Percentiles rank a stretch among this genome's conserved stretches.
Conservation (phyloP, 129 eudicot species). For the Arctium lappa region DNA sequence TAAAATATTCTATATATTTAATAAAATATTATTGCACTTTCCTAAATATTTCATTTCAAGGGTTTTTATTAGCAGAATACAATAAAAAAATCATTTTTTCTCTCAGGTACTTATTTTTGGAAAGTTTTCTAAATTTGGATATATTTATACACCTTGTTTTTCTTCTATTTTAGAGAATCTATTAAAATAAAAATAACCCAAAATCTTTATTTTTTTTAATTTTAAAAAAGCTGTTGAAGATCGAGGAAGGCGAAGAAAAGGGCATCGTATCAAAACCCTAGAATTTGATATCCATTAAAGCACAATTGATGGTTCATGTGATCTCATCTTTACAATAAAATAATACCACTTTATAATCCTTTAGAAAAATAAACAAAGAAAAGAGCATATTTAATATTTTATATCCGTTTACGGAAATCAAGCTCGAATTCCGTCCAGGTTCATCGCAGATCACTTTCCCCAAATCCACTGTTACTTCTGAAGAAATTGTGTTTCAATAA, state of each 20-base stretch:
- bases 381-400: neutral
- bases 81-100: no score
- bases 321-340: neutral
- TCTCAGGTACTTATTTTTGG: no score
- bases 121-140: no score
- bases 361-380: neutral
- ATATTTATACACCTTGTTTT: no score
- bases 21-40: no score
- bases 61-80: no score
- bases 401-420: neutral
- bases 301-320: slow-evolving; percentile 19
- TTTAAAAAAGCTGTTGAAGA: no score
- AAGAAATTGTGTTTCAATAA: neutral
- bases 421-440: slow-evolving; percentile 29
- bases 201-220: no score
- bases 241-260: neutral
- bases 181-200: no score
- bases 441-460: slow-evolving; percentile 18
- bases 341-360: neutral
- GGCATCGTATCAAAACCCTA: neutral
- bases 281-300: neutral
- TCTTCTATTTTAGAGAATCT: no score
- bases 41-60: no score
- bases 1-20: no score
- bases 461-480: neutral